These are phyloP conservation scores for Lodderomyces elongisporus DNA, from an alignment of 1,139 yeast species.

Conservation along the genomic window DNA sequence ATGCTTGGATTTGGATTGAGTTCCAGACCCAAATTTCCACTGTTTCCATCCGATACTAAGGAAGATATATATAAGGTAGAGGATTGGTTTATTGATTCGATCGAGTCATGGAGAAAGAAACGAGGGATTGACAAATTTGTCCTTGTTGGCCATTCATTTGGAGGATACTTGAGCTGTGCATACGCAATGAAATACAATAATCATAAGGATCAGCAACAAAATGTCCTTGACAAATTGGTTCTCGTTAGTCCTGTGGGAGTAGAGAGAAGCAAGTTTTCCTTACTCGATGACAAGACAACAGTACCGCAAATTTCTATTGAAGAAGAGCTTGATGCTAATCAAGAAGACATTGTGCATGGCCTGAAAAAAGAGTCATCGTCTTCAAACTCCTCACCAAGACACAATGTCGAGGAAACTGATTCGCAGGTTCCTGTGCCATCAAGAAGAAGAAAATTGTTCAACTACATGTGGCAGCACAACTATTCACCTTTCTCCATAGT, in stretches of 20 bases:
- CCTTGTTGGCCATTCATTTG: conserved; percentile 86
- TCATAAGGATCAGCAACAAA: conserved; percentile 20
- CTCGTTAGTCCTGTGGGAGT: conserved; percentile 45
- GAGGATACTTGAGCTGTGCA: conserved; percentile 80
- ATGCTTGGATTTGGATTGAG: conserved; percentile 43
- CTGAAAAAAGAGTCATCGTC: conserved; percentile 3
- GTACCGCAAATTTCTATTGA: conserved; percentile 16
- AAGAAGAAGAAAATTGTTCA: conserved; percentile 21
- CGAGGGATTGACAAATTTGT: conserved; percentile 57
- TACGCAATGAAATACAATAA: conserved; percentile 64
- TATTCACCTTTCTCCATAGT: conserved; percentile 35
- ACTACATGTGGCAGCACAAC: conserved; percentile 34
- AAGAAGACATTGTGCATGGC: conserved; percentile 22
- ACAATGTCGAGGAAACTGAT: conserved; percentile 13
- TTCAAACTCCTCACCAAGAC: background rate
- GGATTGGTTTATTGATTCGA: conserved; percentile 68
- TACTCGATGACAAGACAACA: conserved; percentile 19
- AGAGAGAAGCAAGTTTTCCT: conserved; percentile 33
- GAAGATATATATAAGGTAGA: conserved; percentile 48
- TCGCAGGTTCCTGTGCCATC: conserved; percentile 12
- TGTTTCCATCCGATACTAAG: conserved; percentile 24
- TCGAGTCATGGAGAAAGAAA: conserved; percentile 77
- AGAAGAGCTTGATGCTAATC: conserved; percentile 25
- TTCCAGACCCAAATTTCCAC: conserved; percentile 39
- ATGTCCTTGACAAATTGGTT: conserved; percentile 35